These are phyloP conservation scores for Juncus inflexus DNA, from an alignment of 176 grass and related monocot genomes.

Conservation along the genomic window DNA sequence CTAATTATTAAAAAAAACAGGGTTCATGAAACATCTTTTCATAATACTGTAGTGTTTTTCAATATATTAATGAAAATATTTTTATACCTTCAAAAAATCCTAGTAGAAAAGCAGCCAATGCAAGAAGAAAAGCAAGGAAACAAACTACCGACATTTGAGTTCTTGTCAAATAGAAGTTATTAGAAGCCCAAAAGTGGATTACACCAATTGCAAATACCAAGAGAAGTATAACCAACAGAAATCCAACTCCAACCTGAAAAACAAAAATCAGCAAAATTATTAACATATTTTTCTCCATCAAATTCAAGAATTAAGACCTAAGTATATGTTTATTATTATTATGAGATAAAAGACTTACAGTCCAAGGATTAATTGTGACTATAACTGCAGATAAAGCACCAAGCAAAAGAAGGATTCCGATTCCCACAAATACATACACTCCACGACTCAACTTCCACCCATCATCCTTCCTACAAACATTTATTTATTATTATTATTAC, in stretches of 20 bases:
- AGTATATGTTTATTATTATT: conserved; percentile 3
- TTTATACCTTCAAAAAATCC: conserved; percentile 79
- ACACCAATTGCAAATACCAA: conserved; percentile 86
- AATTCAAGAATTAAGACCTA: too few relatives aligned
- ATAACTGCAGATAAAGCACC: conserved; percentile 76
- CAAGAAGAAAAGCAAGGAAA: conserved; percentile 88
- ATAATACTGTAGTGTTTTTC: conserved; percentile 4
- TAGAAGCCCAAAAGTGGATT: conserved; percentile 95
- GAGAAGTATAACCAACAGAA: conserved; percentile 80
- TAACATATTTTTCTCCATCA: too few relatives aligned
- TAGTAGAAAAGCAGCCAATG: conserved; percentile 85
- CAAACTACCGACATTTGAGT: conserved; percentile 88
- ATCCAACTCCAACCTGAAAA: conserved; percentile 85
- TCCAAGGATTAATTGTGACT: conserved; percentile 82
- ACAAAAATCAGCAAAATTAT: not conserved
- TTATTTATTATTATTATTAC: too few relatives aligned
- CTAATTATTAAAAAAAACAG: conserved; percentile 37
- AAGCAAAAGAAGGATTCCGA: conserved; percentile 79
- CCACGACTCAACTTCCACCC: conserved; percentile 89
- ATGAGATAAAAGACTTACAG: conserved; percentile 53
- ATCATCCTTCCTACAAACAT: conserved; percentile 90
- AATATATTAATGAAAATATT: conserved; percentile 8
- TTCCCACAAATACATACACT: conserved; percentile 86
- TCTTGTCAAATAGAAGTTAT: conserved; percentile 99
- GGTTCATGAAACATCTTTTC: not conserved